Base-by-base conservation (phyloP, 169 alveolate species). In the Cryptosporidium canis region DNA sequence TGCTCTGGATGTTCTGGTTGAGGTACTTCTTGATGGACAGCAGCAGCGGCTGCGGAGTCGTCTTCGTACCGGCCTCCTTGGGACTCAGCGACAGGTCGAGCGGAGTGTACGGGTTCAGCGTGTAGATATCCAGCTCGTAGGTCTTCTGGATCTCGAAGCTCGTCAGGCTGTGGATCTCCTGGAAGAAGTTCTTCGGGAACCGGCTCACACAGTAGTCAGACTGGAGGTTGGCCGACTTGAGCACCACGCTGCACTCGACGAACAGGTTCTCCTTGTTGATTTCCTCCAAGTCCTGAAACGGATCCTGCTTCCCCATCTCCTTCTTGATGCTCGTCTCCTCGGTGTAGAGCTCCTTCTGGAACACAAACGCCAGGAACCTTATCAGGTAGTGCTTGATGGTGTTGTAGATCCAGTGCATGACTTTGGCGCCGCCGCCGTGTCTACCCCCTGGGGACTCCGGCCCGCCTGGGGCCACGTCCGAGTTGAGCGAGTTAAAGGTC, bases 21-120 rank as follows among this genome's bases (percentile, higher is more conserved):
- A 70, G 1, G 53, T 44, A 51, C 39, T 35, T 55, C 24, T 70
- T 70, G 18, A 70, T 70, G 4, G 67, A 51, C 21, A 70, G 27
- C 27, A 70, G n/a, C 24, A 70, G 33, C 24, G 84, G 84, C 1
- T 55, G 66, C 18, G 84, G 84, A 48, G 33, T 51, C 8, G 33
- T 51, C 8, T 55, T 24, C 4, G 66, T 70, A n/a, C 39, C 47
- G 0, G 29, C 68, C 3, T 51, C 53, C 3, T 8, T 70, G 16
- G 33, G 41, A 27, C 3, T 48, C n/a, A 70, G 9, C 11, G 67
- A 48, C 27, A 70, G 39, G n/a, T 70, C 84, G 31, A 16, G 5
- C 11, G 84, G 84, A 3, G 45, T 51, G 67, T 70, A 70, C n/a
- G 64, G 64, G 67, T 70, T 70, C 16, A 29, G 84, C 2, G 68